Evolutionary conservation across 345 rosid genomes (phyloP).

Genomic region (Rhodomyrtus tomentosa): DNA sequence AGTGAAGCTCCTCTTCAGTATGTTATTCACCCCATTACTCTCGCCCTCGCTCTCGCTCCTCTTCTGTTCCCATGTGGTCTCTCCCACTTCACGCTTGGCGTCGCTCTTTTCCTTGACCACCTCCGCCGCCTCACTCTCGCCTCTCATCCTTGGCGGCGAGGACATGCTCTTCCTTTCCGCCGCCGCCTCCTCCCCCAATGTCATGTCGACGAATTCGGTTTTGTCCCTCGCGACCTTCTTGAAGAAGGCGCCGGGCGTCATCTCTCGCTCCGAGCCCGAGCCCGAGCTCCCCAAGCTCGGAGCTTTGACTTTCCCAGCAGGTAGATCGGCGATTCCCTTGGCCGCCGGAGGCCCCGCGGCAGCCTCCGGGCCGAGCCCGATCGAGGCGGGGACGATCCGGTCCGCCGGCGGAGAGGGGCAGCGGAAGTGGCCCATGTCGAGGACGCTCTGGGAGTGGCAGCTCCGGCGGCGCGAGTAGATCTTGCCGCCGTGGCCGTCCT

Average conservation of each 20-base stretch:
- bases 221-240: slow-evolving; percentile 54
- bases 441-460: slow-evolving; percentile 16
- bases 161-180: slow-evolving; percentile 1
- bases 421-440: slow-evolving; percentile 42
- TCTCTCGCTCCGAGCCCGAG: background rate
- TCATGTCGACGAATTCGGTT: slow-evolving; percentile 94
- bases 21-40: slow-evolving; percentile 25
- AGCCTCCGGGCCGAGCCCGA: slow-evolving; percentile 38
- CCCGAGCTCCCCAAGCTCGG: slow-evolving; percentile 19
- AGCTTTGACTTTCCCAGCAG: background rate
- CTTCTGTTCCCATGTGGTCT: background rate
- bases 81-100: background rate
- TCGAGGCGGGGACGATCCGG: slow-evolving; percentile 44
- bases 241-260: slow-evolving; percentile 62
- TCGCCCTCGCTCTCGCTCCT: slow-evolving; percentile 26
- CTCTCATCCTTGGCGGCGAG: slow-evolving; percentile 28
- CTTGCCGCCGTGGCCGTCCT: slow-evolving; percentile 18
- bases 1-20: slow-evolving; percentile 70
- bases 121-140: slow-evolving; percentile 1
- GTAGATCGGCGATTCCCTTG: slow-evolving; percentile 12
- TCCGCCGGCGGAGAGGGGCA: slow-evolving; percentile 15
- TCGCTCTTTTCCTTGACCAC: background rate
- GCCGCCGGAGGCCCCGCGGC: slow-evolving; percentile 10
- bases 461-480: slow-evolving; percentile 13
- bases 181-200: slow-evolving; percentile 32